These are phyloP conservation scores for Tephrocybe sp. DNA, from an alignment of 768 basidiomycete species.

Conservation along the genomic window DNA sequence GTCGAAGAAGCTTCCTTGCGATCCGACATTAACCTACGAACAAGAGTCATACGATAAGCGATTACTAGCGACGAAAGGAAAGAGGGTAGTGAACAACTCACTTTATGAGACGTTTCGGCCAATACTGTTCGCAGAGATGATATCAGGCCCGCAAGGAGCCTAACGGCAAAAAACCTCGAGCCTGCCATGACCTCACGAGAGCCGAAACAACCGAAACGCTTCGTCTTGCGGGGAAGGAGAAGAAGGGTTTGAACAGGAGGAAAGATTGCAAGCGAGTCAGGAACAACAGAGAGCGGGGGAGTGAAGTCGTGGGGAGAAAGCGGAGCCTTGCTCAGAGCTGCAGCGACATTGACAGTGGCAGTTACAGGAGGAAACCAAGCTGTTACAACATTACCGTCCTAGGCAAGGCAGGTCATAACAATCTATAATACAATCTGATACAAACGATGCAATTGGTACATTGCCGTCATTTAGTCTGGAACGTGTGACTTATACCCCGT, in stretches of 20 bases:
- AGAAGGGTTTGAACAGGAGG: background rate
- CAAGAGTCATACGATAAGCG: background rate
- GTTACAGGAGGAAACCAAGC: too few species aligned
- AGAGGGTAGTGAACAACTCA: slow-evolving; percentile 1
- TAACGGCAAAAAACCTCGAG: background rate
- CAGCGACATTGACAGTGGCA: background rate
- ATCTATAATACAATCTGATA: background rate
- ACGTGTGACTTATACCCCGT: slow-evolving; percentile 1
- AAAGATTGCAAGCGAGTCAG: background rate
- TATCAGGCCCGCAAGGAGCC: background rate
- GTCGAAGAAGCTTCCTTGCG: slow-evolving; percentile 37
- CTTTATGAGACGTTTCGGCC: slow-evolving; percentile 13
- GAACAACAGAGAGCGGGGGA: slow-evolving; percentile 3
- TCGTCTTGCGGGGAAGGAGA: background rate
- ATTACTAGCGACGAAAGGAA: background rate
- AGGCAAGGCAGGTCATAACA: slow-evolving; percentile 6
- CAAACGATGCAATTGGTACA: background rate
- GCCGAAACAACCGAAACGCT: background rate
- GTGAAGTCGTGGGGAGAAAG: too few species aligned
- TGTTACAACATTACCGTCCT: background rate
- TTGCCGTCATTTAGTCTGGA: slow-evolving; percentile 4
- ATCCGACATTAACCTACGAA: slow-evolving; percentile 36
- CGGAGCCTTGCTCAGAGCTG: background rate
- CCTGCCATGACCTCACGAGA: slow-evolving; percentile 3
- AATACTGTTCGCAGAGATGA: slow-evolving; percentile 1